Evolutionary conservation across 371 early-diverging fungal species (phyloP).

Genomic region (Mucor indicus): DNA sequence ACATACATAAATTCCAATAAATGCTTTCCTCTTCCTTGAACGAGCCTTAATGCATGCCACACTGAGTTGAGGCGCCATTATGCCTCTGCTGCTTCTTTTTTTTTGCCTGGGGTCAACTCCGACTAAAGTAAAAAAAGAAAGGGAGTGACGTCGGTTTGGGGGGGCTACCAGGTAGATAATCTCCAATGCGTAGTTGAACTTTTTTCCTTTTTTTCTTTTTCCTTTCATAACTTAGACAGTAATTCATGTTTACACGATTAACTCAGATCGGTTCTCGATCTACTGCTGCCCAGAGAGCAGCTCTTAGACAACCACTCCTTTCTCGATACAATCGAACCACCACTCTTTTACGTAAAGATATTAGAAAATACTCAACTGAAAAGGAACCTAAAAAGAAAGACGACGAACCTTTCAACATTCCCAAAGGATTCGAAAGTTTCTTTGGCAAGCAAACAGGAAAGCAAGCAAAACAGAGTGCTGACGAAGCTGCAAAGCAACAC

Average conservation of each 20-base stretch:
- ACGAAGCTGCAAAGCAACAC: constrained; percentile 25
- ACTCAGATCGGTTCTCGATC: constrained; percentile 12
- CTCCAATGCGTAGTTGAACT: not conserved
- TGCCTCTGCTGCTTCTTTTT: too few species aligned
- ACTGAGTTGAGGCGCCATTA: too few species aligned
- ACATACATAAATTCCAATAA: too few species aligned
- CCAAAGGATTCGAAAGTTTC: constrained; percentile 46
- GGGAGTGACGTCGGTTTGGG: too few species aligned
- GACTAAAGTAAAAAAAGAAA: too few species aligned
- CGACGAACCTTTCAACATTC: constrained; percentile 27
- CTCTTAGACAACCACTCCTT: constrained; percentile 1
- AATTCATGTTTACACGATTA: constrained; percentile 25
- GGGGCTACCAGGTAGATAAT: too few species aligned
- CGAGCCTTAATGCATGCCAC: too few species aligned
- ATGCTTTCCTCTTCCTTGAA: too few species aligned
- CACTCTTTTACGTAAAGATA: constrained; percentile 12
- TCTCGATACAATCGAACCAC: constrained; percentile 3
- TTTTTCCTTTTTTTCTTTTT: constrained; percentile 1
- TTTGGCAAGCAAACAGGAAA: constrained; percentile 33
- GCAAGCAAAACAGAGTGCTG: constrained; percentile 14
- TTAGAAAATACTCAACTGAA: constrained; percentile 22
- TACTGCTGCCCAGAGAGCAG: not conserved
- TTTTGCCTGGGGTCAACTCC: not conserved
- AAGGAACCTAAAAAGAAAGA: constrained; percentile 27
- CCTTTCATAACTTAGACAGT: too few species aligned